phyloP scores from a whole-genome alignment of 1,139 yeast genomes.

The Candida gigantensis region DNA sequence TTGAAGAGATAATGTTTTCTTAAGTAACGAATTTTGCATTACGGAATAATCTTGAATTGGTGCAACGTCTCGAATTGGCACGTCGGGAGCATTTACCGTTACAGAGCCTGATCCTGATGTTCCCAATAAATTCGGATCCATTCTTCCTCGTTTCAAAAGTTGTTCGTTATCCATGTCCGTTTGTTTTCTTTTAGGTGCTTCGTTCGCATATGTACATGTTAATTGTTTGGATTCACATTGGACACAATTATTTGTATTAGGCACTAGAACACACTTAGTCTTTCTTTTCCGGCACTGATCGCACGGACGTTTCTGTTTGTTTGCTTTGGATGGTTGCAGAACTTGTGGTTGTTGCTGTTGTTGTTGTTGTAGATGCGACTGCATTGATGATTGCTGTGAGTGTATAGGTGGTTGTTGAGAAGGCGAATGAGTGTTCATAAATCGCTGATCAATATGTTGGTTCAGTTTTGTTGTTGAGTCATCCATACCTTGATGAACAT shows the following conservation, averaged over 20 bases:
- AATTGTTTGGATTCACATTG: conserved; percentile 69
- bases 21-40: conserved; percentile 48
- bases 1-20: conserved; percentile 52
- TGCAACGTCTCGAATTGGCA: conserved; percentile 52
- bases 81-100: conserved; percentile 52
- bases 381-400: conserved; percentile 4
- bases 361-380: too few species aligned
- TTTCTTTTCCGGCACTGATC: conserved; percentile 70
- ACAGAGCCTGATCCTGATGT: too few species aligned
- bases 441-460: conserved; percentile 3
- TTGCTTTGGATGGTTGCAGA: conserved; percentile 12
- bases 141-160: conserved; percentile 18
- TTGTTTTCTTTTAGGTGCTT: conserved; percentile 34
- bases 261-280: conserved; percentile 62
- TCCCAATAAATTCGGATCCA: conserved; percentile 11
- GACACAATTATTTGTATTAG: conserved; percentile 59
- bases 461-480: background rate
- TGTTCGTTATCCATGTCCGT: conserved; percentile 22
- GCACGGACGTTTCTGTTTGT: conserved; percentile 53
- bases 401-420: conserved; percentile 9
- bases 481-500: conserved; percentile 17
- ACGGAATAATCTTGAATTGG: conserved; percentile 58
- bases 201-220: conserved; percentile 56
- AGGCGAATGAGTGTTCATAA: conserved; percentile 5
- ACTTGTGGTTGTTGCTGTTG: too few species aligned